Evolutionary conservation across 805 yeast genomes (phyloP).

Genomic region (Candida schatavii): DNA sequence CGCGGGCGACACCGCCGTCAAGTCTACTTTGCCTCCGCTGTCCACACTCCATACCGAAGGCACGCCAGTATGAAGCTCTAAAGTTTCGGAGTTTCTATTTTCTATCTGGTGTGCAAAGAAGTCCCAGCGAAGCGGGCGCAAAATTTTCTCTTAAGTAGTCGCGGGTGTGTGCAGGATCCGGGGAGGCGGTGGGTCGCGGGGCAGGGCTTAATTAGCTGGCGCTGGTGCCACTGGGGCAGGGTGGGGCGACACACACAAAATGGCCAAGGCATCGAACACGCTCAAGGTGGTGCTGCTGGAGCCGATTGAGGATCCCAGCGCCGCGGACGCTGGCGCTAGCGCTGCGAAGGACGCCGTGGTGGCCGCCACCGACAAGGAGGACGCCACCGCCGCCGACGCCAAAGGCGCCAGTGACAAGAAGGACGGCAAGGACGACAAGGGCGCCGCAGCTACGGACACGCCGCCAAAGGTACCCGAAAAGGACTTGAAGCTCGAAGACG

Average conservation of each 20-base stretch:
- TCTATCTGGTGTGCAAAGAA: conserved; percentile 21
- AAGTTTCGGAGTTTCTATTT: conserved; percentile 29
- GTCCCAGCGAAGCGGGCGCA: neutral
- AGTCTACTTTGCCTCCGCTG: conserved; percentile 40
- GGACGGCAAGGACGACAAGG: conserved; percentile 2
- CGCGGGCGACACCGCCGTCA: conserved; percentile 2
- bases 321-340: conserved; percentile 1
- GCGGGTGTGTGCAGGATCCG: too few relatives aligned
- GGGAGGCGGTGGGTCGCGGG: neutral
- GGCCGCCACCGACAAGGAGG: neutral
- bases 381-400: conserved; percentile 1
- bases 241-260: neutral
- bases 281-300: conserved; percentile 32
- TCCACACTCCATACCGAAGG: conserved; percentile 42
- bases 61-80: conserved; percentile 38
- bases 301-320: conserved; percentile 20
- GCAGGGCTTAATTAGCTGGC: neutral
- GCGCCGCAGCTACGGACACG: conserved; percentile 5
- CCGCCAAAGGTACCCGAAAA: conserved; percentile 3
- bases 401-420: conserved; percentile 4
- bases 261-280: conserved; percentile 13
- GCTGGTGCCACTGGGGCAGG: neutral
- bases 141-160: too few relatives aligned
- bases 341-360: neutral
- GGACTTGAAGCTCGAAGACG: conserved; percentile 8